Percentiles rank a stretch among this genome's conserved stretches.
These are phyloP conservation scores for Colletotrichum coccodes DNA, from an alignment of 2,329 filamentous ascomycete genomes.

Conservation along the genomic window DNA sequence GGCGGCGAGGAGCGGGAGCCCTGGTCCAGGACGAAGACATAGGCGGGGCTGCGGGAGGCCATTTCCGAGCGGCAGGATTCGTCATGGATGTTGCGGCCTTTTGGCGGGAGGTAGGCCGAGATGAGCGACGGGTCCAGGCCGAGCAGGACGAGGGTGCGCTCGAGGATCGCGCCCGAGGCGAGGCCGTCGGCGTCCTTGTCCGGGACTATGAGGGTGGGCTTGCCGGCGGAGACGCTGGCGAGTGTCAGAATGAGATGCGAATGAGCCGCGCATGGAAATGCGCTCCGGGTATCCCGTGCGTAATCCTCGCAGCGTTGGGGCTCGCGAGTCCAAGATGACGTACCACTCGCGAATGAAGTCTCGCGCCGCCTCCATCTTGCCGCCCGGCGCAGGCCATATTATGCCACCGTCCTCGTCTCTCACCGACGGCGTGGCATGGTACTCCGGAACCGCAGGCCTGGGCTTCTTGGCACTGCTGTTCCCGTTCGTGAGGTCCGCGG, in stretches of 20 bases:
- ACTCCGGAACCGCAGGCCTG: slow-evolving; percentile 48
- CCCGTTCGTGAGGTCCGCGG: slow-evolving; percentile 1
- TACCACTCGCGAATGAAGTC: slow-evolving; percentile 69
- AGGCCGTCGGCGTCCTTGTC: slow-evolving; percentile 78
- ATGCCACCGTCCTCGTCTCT: slow-evolving; percentile 55
- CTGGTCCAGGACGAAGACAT: slow-evolving; percentile 52
- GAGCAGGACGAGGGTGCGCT: slow-evolving; percentile 67
- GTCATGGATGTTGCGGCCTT: slow-evolving; percentile 68
- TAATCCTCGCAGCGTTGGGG: no score
- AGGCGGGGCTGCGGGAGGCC: slow-evolving; percentile 51
- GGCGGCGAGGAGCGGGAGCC: slow-evolving; percentile 53
- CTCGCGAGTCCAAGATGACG: slow-evolving; percentile 27
- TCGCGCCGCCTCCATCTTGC: slow-evolving; percentile 65
- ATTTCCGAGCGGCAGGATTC: slow-evolving; percentile 63
- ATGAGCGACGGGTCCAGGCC: slow-evolving; percentile 65
- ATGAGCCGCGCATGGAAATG: no score
- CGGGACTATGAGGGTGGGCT: slow-evolving; percentile 69
- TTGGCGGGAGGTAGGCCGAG: slow-evolving; percentile 66
- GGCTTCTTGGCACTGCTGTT: background rate
- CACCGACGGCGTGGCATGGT: slow-evolving; percentile 53
- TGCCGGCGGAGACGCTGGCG: slow-evolving; percentile 59
- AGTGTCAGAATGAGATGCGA: background rate
- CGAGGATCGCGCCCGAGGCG: slow-evolving; percentile 70
- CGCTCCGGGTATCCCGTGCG: no score
- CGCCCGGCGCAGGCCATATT: slow-evolving; percentile 70